Conservation (phyloP, 208 protist species). For the Leishmania tarentolae region DNA sequence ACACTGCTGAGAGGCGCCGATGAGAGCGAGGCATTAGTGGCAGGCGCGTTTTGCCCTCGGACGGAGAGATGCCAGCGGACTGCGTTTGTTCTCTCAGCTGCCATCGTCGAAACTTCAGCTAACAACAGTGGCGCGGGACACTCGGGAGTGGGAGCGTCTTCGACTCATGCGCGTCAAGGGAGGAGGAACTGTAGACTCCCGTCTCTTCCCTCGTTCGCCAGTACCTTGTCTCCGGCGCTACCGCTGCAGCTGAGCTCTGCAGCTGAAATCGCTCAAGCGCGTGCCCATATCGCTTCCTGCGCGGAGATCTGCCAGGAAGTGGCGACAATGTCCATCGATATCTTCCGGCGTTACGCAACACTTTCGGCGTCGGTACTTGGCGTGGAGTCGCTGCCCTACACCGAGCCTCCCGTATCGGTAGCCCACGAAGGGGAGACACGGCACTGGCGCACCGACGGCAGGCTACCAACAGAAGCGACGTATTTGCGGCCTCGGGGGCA, state of each 20-base stretch:
- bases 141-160: background rate
- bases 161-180: background rate
- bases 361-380: constrained; percentile 16
- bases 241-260: constrained; percentile 4
- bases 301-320: constrained; percentile 22
- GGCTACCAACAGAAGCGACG: background rate
- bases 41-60: background rate
- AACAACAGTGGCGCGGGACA: background rate
- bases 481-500: background rate
- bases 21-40: background rate
- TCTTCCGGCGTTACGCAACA: constrained; percentile 49
- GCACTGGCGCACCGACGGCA: background rate
- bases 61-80: constrained; percentile 12
- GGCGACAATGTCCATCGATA: constrained; percentile 11
- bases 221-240: background rate
- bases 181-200: background rate
- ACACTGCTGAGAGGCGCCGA: background rate
- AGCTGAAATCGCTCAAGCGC: background rate
- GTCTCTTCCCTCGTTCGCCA: constrained; percentile 9
- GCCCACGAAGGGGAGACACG: background rate
- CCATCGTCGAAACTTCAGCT: background rate
- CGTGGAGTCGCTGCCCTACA: background rate
- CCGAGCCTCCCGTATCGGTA: background rate
- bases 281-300: background rate
- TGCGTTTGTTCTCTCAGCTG: background rate